Evolutionary conservation across 495 filamentous ascomycete species (phyloP).

Genomic region (Penicillium desertorum): DNA sequence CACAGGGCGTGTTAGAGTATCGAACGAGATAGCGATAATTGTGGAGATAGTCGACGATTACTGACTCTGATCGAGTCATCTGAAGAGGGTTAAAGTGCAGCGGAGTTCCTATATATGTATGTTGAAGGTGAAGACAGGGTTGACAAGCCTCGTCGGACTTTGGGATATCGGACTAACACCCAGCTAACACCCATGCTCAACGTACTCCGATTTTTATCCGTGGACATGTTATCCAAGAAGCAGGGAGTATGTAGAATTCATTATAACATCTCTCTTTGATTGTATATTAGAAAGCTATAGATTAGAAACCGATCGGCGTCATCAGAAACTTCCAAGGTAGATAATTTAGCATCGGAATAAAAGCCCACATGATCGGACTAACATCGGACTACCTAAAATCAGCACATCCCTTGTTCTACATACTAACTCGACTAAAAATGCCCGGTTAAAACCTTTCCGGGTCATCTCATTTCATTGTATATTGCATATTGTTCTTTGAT

Average conservation of each 20-base stretch:
- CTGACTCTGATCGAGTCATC: neutral
- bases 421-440: neutral
- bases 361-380: neutral
- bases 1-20: neutral
- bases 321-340: no score
- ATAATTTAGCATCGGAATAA: neutral
- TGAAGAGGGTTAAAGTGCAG: neutral
- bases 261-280: neutral
- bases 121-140: neutral
- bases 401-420: neutral
- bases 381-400: constrained; percentile 1
- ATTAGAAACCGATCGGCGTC: neutral
- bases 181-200: neutral
- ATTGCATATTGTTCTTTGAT: neutral
- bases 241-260: neutral
- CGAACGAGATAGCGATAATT: neutral
- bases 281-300: neutral
- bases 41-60: neutral
- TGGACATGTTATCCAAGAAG: no score
- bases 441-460: neutral
- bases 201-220: neutral
- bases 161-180: neutral
- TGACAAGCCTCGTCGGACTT: neutral
- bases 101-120: neutral
- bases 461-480: neutral